Evolutionary conservation across 805 yeast species (phyloP).

Genomic region (Metschnikowia reukaufii): DNA sequence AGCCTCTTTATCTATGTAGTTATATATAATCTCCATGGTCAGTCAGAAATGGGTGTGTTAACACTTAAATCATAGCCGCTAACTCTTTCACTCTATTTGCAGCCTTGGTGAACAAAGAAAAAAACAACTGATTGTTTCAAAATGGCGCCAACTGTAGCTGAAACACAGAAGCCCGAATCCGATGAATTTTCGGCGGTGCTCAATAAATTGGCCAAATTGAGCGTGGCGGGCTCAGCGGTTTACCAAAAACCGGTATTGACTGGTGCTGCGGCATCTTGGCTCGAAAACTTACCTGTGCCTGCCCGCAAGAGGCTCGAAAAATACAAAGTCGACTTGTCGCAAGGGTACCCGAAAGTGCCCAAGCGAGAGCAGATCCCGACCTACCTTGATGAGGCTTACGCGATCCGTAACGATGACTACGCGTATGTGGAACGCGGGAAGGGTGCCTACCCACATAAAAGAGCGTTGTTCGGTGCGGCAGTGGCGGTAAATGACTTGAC

Average conservation of each 20-base stretch:
- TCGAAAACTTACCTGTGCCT: slow-evolving; percentile 18
- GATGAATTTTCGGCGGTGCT: slow-evolving; percentile 4
- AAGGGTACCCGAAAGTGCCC: slow-evolving; percentile 27
- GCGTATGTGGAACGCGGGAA: slow-evolving; percentile 25
- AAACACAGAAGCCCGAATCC: neutral
- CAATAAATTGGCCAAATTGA: slow-evolving; percentile 4
- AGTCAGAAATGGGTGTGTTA: too few species aligned
- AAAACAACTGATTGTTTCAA: too few species aligned
- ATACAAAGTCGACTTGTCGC: slow-evolving; percentile 23
- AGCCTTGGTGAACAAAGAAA: too few species aligned
- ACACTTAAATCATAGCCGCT: too few species aligned
- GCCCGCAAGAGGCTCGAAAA: slow-evolving; percentile 23
- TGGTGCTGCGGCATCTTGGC: slow-evolving; percentile 7
- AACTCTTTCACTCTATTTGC: neutral
- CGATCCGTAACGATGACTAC: slow-evolving; percentile 21
- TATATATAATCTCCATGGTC: too few species aligned
- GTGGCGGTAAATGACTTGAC: slow-evolving; percentile 25
- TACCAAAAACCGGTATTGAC: slow-evolving; percentile 6
- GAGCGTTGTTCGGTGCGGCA: slow-evolving; percentile 28
- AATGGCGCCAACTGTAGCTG: slow-evolving; percentile 1
- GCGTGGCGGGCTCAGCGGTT: slow-evolving; percentile 2
- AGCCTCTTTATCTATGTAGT: too few species aligned
- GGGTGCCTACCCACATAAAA: slow-evolving; percentile 28
- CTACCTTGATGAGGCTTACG: slow-evolving; percentile 24
- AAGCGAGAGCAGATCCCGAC: slow-evolving; percentile 20